Evolutionary conservation across 139 green algal genomes (phyloP).

Genomic region (Gonium pectorale): DNA sequence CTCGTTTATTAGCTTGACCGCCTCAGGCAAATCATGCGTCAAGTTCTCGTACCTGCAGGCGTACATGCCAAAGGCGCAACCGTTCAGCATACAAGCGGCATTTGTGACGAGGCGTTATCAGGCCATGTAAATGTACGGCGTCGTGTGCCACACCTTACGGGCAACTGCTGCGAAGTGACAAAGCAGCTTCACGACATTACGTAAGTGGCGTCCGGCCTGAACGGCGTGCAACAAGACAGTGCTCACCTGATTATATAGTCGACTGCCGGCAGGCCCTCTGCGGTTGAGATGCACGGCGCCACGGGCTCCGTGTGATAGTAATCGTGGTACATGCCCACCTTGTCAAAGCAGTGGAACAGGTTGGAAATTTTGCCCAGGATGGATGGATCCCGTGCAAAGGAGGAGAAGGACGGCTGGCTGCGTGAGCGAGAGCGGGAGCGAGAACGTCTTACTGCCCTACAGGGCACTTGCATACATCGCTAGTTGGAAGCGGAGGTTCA

Average conservation of each 20-base stretch:
- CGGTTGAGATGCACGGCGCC: slow-evolving; percentile 35
- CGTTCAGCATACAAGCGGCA: too few species aligned
- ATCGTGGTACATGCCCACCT: slow-evolving; percentile 48
- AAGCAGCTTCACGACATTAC: too few species aligned
- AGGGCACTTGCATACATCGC: too few species aligned
- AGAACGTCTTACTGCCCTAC: too few species aligned
- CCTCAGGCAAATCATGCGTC: slow-evolving; percentile 15
- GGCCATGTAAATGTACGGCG: too few species aligned
- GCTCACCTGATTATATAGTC: slow-evolving; percentile 35
- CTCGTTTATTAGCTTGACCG: slow-evolving; percentile 25
- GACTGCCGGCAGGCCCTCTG: slow-evolving; percentile 10
- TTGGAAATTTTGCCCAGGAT: slow-evolving; percentile 50
- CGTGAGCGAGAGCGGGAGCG: not conserved
- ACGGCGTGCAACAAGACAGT: too few species aligned
- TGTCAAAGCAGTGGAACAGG: slow-evolving; percentile 49
- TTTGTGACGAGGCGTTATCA: too few species aligned
- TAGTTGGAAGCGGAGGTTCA: too few species aligned
- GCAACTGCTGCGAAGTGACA: too few species aligned
- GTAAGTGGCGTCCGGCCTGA: too few species aligned
- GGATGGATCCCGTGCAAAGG: slow-evolving; percentile 36
- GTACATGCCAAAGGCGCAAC: too few species aligned
- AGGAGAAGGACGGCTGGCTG: slow-evolving; percentile 32
- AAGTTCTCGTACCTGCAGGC: slow-evolving; percentile 42
- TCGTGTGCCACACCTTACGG: too few species aligned
- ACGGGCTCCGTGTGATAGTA: slow-evolving; percentile 52